These are phyloP conservation scores for Phlebiopsis flavidoalba DNA, from an alignment of 768 basidiomycete species.

Conservation along the genomic window DNA sequence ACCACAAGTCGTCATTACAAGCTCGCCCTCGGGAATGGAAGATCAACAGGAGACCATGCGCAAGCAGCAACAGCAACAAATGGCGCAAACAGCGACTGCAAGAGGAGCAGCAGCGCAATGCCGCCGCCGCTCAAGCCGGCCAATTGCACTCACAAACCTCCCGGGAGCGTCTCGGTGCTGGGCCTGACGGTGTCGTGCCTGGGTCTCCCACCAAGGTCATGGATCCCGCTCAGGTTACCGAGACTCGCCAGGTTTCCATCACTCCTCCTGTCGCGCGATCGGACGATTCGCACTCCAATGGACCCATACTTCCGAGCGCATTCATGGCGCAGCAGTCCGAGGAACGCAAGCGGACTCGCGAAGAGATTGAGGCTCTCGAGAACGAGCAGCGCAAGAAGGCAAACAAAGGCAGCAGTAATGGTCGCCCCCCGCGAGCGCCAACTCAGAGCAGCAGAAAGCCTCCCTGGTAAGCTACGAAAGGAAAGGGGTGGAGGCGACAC, in stretches of 20 bases:
- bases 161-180: slow-evolving; percentile 39
- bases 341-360: slow-evolving; percentile 46
- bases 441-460: slow-evolving; percentile 1
- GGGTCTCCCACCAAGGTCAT: slow-evolving; percentile 32
- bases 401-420: slow-evolving; percentile 15
- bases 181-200: slow-evolving; percentile 22
- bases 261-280: slow-evolving; percentile 77
- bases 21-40: not conserved
- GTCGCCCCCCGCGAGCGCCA: not conserved
- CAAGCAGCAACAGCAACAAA: slow-evolving; percentile 13
- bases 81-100: slow-evolving; percentile 13
- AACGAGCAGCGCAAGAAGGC: slow-evolving; percentile 45
- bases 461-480: slow-evolving; percentile 36
- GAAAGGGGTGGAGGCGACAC: slow-evolving; percentile 30
- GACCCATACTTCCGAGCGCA: slow-evolving; percentile 34
- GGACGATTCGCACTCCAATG: slow-evolving; percentile 23
- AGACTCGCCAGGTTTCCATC: slow-evolving; percentile 71
- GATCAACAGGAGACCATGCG: slow-evolving; percentile 7
- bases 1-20: not conserved
- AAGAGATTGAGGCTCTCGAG: slow-evolving; percentile 42
- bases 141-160: slow-evolving; percentile 40
- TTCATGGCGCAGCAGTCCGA: slow-evolving; percentile 45
- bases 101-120: slow-evolving; percentile 23
- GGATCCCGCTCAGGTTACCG: slow-evolving; percentile 66
- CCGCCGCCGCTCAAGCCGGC: slow-evolving; percentile 24